Evolutionary conservation across 345 rosid species (phyloP).

Genomic region (Noccaea caerulescens): DNA sequence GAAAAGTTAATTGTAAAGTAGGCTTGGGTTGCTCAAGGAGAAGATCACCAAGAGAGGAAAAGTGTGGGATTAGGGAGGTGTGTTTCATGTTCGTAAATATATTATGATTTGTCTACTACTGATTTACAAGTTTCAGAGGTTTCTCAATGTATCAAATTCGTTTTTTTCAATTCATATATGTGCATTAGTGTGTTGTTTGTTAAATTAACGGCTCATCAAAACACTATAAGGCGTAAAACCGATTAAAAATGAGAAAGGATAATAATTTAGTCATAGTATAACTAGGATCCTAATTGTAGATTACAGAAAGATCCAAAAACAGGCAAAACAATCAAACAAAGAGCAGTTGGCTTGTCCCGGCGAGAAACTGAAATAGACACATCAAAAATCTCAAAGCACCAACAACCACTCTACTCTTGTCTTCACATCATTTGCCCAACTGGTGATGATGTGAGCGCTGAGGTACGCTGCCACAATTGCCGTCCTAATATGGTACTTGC

Average conservation of each 20-base stretch:
- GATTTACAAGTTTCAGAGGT: slow-evolving; percentile 35
- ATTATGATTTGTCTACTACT: slow-evolving; percentile 37
- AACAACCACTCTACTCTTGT: slow-evolving; percentile 1
- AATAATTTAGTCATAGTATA: slow-evolving; percentile 1
- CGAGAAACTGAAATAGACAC: slow-evolving; percentile 20
- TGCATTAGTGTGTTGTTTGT: slow-evolving; percentile 35
- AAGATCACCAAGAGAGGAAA: slow-evolving; percentile 18
- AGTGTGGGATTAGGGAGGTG: slow-evolving; percentile 16
- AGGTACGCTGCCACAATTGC: slow-evolving; percentile 68
- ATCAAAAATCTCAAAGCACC: slow-evolving; percentile 29
- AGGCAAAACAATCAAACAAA: slow-evolving; percentile 15
- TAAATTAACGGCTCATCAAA: not conserved
- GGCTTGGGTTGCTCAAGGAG: slow-evolving; percentile 42
- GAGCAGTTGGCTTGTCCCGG: slow-evolving; percentile 11
- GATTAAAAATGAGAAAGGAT: not conserved
- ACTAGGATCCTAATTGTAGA: slow-evolving; percentile 23
- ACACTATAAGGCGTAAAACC: not conserved
- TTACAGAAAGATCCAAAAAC: slow-evolving; percentile 12
- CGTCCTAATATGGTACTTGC: slow-evolving; percentile 77
- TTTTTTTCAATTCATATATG: slow-evolving; percentile 33
- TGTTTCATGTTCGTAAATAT: slow-evolving; percentile 35
- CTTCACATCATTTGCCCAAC: slow-evolving; percentile 25
- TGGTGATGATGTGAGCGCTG: slow-evolving; percentile 52
- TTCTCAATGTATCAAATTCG: slow-evolving; percentile 38
- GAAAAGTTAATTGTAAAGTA: slow-evolving; percentile 14